Percentiles rank a stretch among this genome's conserved stretches.
These are phyloP conservation scores for Nitzschia sp. DNA, from an alignment of 108 stramenopile genomes.

Conservation along the genomic window DNA sequence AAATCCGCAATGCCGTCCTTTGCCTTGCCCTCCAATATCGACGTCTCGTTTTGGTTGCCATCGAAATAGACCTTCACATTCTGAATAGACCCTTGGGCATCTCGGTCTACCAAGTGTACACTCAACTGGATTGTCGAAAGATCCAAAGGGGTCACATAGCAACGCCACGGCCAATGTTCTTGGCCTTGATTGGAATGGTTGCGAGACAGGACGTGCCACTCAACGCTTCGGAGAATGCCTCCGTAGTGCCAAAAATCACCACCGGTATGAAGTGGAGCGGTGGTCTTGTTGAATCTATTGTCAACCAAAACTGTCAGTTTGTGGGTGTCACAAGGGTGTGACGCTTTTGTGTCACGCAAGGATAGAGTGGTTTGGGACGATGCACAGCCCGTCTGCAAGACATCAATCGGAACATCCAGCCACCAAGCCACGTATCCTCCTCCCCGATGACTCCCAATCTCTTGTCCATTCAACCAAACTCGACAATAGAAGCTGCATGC, in stretches of 20 bases:
- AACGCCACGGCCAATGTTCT: constrained; percentile 35
- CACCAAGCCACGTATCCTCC: constrained; percentile 50
- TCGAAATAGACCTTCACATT: constrained; percentile 7
- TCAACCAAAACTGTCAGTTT: constrained; percentile 40
- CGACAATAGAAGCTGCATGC: constrained; percentile 51
- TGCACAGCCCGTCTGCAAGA: background rate
- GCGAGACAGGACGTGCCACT: constrained; percentile 28
- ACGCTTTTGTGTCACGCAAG: background rate
- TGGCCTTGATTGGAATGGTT: no score
- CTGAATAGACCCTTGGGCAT: background rate
- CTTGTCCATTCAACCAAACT: constrained; percentile 43
- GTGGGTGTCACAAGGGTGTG: background rate
- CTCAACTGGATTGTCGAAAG: constrained; percentile 12
- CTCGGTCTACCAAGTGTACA: constrained; percentile 11
- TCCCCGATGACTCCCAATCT: constrained; percentile 39
- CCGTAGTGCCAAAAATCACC: constrained; percentile 54
- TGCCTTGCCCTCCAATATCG: background rate
- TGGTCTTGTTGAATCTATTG: constrained; percentile 45
- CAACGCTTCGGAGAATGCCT: constrained; percentile 40
- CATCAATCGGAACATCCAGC: constrained; percentile 22
- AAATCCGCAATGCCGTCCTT: constrained; percentile 17
- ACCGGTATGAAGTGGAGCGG: constrained; percentile 47
- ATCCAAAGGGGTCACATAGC: constrained; percentile 27
- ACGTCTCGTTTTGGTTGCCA: background rate
- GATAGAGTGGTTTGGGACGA: background rate